Evolutionary conservation across 2,329 filamentous ascomycete species (phyloP).

Genomic region (Hypocreales sp.): DNA sequence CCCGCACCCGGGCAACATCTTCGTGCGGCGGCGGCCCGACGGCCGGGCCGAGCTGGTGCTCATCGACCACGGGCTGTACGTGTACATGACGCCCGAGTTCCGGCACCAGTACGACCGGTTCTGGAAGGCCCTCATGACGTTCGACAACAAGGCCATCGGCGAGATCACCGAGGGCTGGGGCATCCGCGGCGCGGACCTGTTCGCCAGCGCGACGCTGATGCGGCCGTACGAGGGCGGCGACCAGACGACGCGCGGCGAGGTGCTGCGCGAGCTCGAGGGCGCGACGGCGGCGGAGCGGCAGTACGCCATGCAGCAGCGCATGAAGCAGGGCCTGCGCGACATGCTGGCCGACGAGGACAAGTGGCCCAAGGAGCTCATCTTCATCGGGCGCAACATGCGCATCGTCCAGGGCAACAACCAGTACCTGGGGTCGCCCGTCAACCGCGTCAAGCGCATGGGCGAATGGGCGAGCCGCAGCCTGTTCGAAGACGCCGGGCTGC

Average conservation of each 20-base stretch:
- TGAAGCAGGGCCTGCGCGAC: slow-evolving; percentile 52
- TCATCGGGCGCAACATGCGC: slow-evolving; percentile 80
- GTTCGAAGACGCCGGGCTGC: slow-evolving; percentile 56
- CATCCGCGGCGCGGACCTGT: slow-evolving; percentile 75
- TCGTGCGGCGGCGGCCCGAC: slow-evolving; percentile 69
- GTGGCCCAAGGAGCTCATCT: slow-evolving; percentile 81
- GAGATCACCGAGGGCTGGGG: slow-evolving; percentile 71
- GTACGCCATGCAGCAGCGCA: slow-evolving; percentile 76
- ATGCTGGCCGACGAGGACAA: slow-evolving; percentile 75
- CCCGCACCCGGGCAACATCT: slow-evolving; percentile 94
- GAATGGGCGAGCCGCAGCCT: slow-evolving; percentile 76
- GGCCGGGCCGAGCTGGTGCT: slow-evolving; percentile 84
- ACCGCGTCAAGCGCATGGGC: slow-evolving; percentile 86
- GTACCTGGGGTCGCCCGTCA: slow-evolving; percentile 76
- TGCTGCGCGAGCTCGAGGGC: slow-evolving; percentile 49
- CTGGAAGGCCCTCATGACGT: slow-evolving; percentile 88
- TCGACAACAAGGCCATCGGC: slow-evolving; percentile 70
- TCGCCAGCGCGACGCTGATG: slow-evolving; percentile 81
- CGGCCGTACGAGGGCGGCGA: slow-evolving; percentile 82
- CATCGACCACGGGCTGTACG: slow-evolving; percentile 94
- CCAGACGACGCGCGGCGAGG: slow-evolving; percentile 41
- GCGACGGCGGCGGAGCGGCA: slow-evolving; percentile 54
- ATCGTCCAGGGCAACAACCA: slow-evolving; percentile 93
- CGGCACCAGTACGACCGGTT: slow-evolving; percentile 75
- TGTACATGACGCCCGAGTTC: slow-evolving; percentile 74